Evolutionary conservation across 2,329 filamentous ascomycete genomes (phyloP).

Genomic region (Aspergillus uvarum): DNA sequence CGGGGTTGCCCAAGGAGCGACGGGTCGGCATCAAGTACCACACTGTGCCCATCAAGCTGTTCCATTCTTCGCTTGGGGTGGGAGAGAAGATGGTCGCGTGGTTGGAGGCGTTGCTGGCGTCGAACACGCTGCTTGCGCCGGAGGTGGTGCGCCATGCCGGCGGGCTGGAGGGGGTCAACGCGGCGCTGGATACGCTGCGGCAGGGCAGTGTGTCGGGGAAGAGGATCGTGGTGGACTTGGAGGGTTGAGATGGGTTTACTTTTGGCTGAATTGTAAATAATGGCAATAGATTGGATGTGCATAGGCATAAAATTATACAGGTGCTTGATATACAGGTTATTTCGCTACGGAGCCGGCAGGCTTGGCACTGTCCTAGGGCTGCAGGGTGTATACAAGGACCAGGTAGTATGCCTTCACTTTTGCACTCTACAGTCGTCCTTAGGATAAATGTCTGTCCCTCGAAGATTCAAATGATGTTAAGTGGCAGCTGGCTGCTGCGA

Average conservation of each 20-base stretch:
- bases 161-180: constrained; percentile 67
- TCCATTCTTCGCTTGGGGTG: constrained; percentile 65
- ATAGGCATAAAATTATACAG: background rate
- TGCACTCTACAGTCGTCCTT: too few species aligned
- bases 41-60: constrained; percentile 72
- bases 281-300: too few species aligned
- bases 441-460: too few species aligned
- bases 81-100: constrained; percentile 64
- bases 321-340: too few species aligned
- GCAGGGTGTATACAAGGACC: too few species aligned
- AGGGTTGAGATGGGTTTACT: background rate
- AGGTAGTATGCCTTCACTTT: too few species aligned
- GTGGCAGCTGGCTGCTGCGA: too few species aligned
- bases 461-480: too few species aligned
- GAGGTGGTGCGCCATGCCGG: constrained; percentile 65
- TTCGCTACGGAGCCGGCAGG: too few species aligned
- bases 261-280: too few species aligned
- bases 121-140: constrained; percentile 56
- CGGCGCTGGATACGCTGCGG: constrained; percentile 64
- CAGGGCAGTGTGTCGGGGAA: constrained; percentile 67
- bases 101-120: constrained; percentile 65
- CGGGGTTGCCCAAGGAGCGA: constrained; percentile 62
- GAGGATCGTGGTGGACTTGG: constrained; percentile 60
- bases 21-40: constrained; percentile 55
- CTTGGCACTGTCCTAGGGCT: too few species aligned